Conservation (phyloP, 1,284 basidiomycete genomes). For the Trametes polyzona region DNA sequence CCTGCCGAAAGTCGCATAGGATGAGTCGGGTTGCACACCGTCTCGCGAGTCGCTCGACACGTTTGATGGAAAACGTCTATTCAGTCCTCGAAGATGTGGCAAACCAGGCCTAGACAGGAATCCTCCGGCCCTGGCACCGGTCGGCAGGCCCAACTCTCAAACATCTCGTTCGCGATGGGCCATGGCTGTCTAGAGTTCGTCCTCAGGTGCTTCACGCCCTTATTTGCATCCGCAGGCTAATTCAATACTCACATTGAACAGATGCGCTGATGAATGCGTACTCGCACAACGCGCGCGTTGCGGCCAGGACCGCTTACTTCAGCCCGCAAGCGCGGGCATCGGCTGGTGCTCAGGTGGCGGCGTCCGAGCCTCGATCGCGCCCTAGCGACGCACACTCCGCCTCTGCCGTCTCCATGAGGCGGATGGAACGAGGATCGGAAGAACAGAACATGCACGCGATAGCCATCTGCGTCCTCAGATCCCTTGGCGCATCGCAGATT, state of each 20-base stretch:
- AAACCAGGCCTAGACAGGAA: not conserved
- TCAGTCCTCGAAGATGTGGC: not conserved
- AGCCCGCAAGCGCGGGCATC: constrained; percentile 1
- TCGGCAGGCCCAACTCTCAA: not conserved
- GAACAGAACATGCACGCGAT: constrained; percentile 1
- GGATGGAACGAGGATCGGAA: not conserved
- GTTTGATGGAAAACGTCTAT: not conserved
- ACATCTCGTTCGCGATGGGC: not conserved
- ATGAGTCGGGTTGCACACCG: not conserved
- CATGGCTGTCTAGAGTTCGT: not conserved
- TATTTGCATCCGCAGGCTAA: not conserved
- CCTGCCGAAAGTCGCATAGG: not conserved
- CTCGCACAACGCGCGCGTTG: not conserved
- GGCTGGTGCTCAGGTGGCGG: not conserved
- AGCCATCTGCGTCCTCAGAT: not conserved
- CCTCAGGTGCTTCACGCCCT: not conserved
- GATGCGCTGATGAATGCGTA: not conserved
- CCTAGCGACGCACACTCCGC: constrained; percentile 1
- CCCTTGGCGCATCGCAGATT: not conserved
- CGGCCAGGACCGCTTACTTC: not conserved
- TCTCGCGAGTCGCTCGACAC: not conserved
- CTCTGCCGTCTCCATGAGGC: constrained; percentile 1
- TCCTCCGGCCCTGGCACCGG: not conserved
- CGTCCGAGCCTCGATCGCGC: constrained; percentile 1
- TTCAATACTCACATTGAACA: not conserved